Conservation (phyloP, 495 filamentous ascomycete genomes). For the Neurospora tetraspora region DNA sequence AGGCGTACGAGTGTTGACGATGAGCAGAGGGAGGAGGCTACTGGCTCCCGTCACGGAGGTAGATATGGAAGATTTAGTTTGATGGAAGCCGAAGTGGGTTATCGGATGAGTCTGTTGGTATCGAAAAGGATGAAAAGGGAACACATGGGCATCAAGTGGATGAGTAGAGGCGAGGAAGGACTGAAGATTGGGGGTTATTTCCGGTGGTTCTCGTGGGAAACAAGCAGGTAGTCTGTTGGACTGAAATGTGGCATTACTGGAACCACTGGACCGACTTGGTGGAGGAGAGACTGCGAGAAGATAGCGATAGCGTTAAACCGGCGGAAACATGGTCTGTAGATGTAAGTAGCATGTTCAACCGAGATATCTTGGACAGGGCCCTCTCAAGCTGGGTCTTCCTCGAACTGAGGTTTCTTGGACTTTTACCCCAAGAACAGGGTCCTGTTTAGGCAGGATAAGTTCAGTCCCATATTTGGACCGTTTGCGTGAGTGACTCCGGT, state of each 20-base stretch:
- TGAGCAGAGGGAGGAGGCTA: neutral
- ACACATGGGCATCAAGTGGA: neutral
- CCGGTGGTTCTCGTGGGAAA: neutral
- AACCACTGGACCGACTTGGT: neutral
- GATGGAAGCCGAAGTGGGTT: neutral
- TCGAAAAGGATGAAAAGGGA: neutral
- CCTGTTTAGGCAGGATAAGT: neutral
- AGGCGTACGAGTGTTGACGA: neutral
- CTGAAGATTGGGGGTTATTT: neutral
- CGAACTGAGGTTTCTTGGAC: neutral
- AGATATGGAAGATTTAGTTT: neutral
- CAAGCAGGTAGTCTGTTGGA: neutral
- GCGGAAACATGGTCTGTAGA: neutral
- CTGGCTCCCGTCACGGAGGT: neutral
- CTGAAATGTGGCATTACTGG: neutral
- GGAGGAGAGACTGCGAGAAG: neutral
- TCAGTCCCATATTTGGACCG: neutral
- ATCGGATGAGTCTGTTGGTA: neutral
- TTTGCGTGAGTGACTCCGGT: neutral
- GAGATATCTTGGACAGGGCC: neutral
- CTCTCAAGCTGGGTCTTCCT: neutral
- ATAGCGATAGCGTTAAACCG: neutral
- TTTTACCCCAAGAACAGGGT: neutral
- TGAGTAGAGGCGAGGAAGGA: neutral
- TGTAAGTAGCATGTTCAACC: neutral